Percentiles rank a stretch among this genome's conserved stretches.
Evolutionary conservation across 73 alveolate species (phyloP).

Genomic region (Paramecium biaurelia): DNA sequence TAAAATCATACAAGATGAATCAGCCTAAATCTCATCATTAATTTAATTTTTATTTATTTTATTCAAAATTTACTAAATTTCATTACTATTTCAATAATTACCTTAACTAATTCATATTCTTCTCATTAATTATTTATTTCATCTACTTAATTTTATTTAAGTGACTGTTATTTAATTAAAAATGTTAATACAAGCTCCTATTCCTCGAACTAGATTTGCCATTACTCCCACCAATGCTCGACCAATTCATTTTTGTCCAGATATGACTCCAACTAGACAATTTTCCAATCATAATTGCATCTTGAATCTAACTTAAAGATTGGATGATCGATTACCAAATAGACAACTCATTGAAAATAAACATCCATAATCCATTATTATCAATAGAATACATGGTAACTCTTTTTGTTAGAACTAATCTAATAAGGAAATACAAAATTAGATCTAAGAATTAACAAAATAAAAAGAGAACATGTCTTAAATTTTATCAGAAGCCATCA

Average conservation of each 20-base stretch:
- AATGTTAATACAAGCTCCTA: neutral
- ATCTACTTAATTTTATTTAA: neutral
- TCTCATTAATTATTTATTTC: neutral
- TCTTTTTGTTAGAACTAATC: neutral
- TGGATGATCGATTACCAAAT: neutral
- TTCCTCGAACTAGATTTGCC: conserved; percentile 1
- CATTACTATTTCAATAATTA: neutral
- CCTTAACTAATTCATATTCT: too few relatives aligned
- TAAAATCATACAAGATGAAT: conserved; percentile 16
- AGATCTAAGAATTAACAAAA: neutral
- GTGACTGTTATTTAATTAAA: neutral
- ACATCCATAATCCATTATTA: neutral
- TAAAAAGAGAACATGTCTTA: neutral
- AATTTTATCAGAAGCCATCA: neutral
- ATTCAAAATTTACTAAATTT: neutral
- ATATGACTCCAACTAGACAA: neutral
- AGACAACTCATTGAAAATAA: neutral
- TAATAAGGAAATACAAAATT: neutral
- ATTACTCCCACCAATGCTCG: neutral
- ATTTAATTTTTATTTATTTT: neutral
- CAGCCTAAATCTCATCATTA: conserved; percentile 26
- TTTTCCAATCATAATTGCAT: neutral
- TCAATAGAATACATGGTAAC: neutral
- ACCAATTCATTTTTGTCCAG: neutral
- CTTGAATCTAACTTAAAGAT: neutral